Evolutionary conservation across 179 eudicot genomes (phyloP).

Genomic region (Drosera spatulata): DNA sequence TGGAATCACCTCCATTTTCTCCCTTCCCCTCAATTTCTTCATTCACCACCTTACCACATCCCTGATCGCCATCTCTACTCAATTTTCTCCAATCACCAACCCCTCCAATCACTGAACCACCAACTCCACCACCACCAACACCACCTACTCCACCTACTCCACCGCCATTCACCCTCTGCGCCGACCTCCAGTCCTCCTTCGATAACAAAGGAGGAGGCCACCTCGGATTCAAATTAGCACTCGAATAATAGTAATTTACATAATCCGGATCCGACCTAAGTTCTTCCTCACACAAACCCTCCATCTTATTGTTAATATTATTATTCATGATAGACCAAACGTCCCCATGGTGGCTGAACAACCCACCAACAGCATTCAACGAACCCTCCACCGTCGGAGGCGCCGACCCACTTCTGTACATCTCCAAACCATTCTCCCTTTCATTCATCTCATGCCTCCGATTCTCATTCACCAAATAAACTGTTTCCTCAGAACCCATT

Average conservation of each 20-base stretch:
- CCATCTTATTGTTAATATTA: slow-evolving; percentile 2
- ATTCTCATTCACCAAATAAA: slow-evolving; percentile 50
- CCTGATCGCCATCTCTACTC: slow-evolving; percentile 20
- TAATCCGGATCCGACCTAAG: slow-evolving; percentile 91
- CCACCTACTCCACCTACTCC: slow-evolving; percentile 22
- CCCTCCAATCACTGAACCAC: slow-evolving; percentile 55
- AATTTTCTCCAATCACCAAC: slow-evolving; percentile 80
- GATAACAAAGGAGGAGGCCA: slow-evolving; percentile 89
- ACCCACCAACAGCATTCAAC: slow-evolving; percentile 52
- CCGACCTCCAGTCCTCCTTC: slow-evolving; percentile 86
- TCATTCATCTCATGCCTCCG: slow-evolving; percentile 36
- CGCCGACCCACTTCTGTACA: slow-evolving; percentile 83
- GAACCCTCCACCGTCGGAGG: slow-evolving; percentile 95
- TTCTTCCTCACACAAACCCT: slow-evolving; percentile 60
- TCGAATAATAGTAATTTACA: slow-evolving; percentile 71
- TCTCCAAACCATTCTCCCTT: slow-evolving; percentile 47
- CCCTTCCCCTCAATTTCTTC: slow-evolving; percentile 53
- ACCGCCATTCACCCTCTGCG: slow-evolving; percentile 47
- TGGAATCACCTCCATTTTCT: slow-evolving; percentile 42
- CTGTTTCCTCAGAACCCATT: slow-evolving; percentile 43
- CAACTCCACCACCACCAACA: slow-evolving; percentile 30
- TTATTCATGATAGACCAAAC: slow-evolving; percentile 24
- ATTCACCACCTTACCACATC: slow-evolving; percentile 33
- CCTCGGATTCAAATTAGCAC: slow-evolving; percentile 89
- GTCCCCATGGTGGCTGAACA: slow-evolving; percentile 19